Evolutionary conservation across 2,329 filamentous ascomycete genomes (phyloP), one percentile per base, ranked within the genome.

Genomic region (Alternaria brassicae): DNA sequence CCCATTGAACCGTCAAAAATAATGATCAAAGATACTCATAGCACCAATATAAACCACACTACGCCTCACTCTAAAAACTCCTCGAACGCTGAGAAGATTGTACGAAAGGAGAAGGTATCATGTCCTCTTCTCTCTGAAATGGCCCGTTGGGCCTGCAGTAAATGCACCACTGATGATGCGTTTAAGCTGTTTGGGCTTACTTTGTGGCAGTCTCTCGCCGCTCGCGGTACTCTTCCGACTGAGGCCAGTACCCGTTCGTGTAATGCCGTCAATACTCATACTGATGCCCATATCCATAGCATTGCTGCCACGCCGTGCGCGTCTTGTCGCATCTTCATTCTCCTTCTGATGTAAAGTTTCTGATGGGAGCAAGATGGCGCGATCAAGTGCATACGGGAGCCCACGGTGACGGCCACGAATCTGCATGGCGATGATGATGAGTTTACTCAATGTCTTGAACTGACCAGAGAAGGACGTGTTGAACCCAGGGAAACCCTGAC

Each of bases 381-480:
- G 85, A 67, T 92, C 89, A 7, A 90, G 77, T 73, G 92, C 77
- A 67, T 89, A 89, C 0, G 87, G 87, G 0, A 89, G 77, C 30
- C 87, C 87, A 79, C 87, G 85, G 69, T 89, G 87, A 6, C 87
- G 81, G 28, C 87, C 87, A 62, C 87, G 86, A 57, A 89, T 79
- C 78, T 88, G 85, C 87, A 89, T 89, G 10, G 87, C 86, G 61
- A 88, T 85, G 68, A 89, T 86, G 63, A 89, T 82, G 60, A 89
- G 81, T 70, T 89, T 89, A 17, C 83, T 86, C 6, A 96, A 78
- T 0, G 89, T 84, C 12, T 84, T 87, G 77, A 99, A 97, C 68
- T 97, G 87, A 0, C 86, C 89, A 30, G 88, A 93, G 65, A 99
- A 92, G 0, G 91, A 93, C 0, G 92, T 85, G 77, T 97, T 91